Base-by-base conservation (phyloP, 768 basidiomycete species). In the Tulasnella sp. region DNA sequence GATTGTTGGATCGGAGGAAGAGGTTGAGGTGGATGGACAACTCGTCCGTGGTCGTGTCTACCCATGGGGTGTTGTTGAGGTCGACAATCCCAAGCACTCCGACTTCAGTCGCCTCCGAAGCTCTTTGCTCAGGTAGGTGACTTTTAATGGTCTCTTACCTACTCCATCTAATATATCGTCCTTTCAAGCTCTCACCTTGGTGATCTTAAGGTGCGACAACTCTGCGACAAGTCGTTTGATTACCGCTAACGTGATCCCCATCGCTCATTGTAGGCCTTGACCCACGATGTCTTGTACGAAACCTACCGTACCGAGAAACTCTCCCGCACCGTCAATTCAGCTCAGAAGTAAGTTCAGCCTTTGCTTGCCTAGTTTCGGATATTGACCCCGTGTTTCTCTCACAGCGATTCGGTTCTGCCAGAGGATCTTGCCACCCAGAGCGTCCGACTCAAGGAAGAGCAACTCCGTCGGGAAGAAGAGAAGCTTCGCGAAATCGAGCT, bases 1-100 rank as follows among this genome's bases (percentile, higher is more conserved):
- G 10, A 93, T 99, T 82, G 92, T 99, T 83, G 98, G 98, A 40
- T 97, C 96, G 24, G 96, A 98, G 86, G 97, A 99, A 82, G 97
- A 98, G 85, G 91, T 99, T 81, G 94, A 97, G 83, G 89, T 98
- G 81, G 92, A 95, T 75, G 98, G 97, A 39, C 92, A 96, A 85
- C 91, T 91, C 68, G 92, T 98, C 82, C 93, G 98, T 80, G 97
- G 94, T 56, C 90, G 98, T 82, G 92, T 96, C 84, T 99, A 99
- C 86, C 98, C 98, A 5, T 99, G 98, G 98, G 98, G 98, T 83
- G 89, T 99, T 80, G 98, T 94, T 75, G 97, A 99, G 85, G 97
- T 99, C 81, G 98, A 99, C 88, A 98, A 99, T 86, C 96, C 96
- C n/a, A 94, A 95, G 85, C 98, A 99, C 87, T 98, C 95, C n/a